A percentile compares a stretch with the other conserved stretches of the same genome.
Conservation (phyloP, 75 land plant species). For the Azolla pinnata region DNA sequence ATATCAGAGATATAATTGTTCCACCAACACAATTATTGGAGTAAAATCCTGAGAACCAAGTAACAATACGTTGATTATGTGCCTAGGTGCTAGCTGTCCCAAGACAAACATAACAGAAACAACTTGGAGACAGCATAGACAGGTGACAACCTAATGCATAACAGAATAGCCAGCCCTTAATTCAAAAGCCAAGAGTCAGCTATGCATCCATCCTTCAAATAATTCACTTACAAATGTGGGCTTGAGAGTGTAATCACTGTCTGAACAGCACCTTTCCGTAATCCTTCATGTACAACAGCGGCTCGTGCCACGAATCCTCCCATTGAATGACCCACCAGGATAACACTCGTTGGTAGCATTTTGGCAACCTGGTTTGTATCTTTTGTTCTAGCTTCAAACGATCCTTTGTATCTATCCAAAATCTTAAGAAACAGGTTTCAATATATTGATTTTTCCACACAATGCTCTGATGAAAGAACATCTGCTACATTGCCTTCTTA, state of each 20-base stretch:
- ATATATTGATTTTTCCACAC: too few species aligned
- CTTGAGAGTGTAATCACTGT: conserved; percentile 87
- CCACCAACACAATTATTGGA: too few species aligned
- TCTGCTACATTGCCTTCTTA: conserved; percentile 14
- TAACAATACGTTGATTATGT: too few species aligned
- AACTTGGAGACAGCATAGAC: neutral
- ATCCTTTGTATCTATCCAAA: conserved; percentile 73
- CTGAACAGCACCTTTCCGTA: conserved; percentile 71
- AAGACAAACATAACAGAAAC: neutral
- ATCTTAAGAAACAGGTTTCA: too few species aligned
- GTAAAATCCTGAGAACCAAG: too few species aligned
- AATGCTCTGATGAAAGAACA: too few species aligned
- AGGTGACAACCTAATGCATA: too few species aligned
- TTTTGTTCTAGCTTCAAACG: conserved; percentile 40
- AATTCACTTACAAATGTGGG: conserved; percentile 90
- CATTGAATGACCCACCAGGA: conserved; percentile 97
- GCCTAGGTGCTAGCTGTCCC: too few species aligned
- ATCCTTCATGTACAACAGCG: conserved; percentile 67
- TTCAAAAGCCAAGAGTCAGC: too few species aligned
- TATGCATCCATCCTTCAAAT: too few species aligned
- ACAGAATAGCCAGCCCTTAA: too few species aligned
- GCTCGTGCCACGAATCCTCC: conserved; percentile 99
- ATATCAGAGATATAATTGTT: too few species aligned
- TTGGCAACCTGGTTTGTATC: conserved; percentile 46
- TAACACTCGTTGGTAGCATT: conserved; percentile 69